Percentiles rank a stretch among this genome's conserved stretches.
phyloP scores from a whole-genome alignment of 768 basidiomycete genomes.

The Phylloporus rhodoxanthus region DNA sequence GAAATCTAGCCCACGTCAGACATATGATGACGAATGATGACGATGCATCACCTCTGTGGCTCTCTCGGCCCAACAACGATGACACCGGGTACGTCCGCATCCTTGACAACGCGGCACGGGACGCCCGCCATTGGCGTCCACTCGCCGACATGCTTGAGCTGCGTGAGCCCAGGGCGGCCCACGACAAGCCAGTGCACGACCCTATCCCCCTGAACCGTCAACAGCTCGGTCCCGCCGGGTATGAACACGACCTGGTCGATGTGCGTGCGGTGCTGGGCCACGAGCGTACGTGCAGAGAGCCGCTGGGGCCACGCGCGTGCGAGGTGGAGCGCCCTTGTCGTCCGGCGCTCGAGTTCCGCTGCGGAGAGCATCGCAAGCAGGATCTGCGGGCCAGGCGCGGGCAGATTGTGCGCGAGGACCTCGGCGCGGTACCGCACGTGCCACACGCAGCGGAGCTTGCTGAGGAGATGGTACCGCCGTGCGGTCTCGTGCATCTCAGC shows the following conservation, averaged over 20 bases:
- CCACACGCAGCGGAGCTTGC: conserved; percentile 23
- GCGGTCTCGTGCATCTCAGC: conserved; percentile 18
- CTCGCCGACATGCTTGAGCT: conserved; percentile 17
- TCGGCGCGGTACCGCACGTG: conserved; percentile 17
- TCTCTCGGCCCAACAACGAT: conserved; percentile 19
- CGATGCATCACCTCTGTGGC: conserved; percentile 1
- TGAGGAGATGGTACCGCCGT: conserved; percentile 24
- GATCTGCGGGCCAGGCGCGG: conserved; percentile 14
- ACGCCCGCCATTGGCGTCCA: conserved; percentile 15
- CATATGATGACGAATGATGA: not conserved
- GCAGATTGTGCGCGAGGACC: conserved; percentile 19
- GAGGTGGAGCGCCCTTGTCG: conserved; percentile 24
- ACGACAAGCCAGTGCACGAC: conserved; percentile 22
- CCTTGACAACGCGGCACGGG: conserved; percentile 20
- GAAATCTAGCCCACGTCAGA: conserved; percentile 6
- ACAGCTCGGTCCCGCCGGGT: conserved; percentile 21
- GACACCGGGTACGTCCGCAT: conserved; percentile 11
- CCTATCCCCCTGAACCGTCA: conserved; percentile 25
- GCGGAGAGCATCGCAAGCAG: conserved; percentile 13
- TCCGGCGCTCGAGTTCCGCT: conserved; percentile 25
- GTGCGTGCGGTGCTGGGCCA: not conserved
- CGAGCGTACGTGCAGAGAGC: conserved; percentile 10
- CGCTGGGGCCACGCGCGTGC: conserved; percentile 18
- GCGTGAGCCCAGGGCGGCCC: conserved; percentile 9
- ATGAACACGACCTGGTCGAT: conserved; percentile 27